Evolutionary conservation across 2,329 filamentous ascomycete genomes (phyloP).

Genomic region (Colletotrichum kahawae): DNA sequence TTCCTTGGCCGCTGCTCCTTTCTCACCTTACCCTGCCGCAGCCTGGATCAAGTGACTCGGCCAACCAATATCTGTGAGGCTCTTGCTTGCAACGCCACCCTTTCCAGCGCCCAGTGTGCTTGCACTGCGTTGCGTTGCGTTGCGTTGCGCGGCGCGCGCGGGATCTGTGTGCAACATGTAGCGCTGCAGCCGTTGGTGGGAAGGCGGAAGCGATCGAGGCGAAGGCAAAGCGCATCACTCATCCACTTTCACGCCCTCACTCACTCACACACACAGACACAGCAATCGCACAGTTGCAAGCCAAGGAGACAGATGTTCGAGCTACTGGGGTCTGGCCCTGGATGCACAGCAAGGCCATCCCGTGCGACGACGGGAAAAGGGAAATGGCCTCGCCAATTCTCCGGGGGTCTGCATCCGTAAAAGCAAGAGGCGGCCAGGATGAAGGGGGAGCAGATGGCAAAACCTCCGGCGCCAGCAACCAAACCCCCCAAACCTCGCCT

Average conservation of each 20-base stretch:
- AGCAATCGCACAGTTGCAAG: background rate
- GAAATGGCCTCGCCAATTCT: background rate
- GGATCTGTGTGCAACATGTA: background rate
- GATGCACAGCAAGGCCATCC: background rate
- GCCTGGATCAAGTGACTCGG: slow-evolving; percentile 4
- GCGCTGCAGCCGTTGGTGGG: background rate
- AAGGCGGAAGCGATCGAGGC: slow-evolving; percentile 5
- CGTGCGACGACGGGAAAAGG: background rate
- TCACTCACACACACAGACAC: background rate
- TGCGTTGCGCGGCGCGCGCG: background rate
- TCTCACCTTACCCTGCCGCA: slow-evolving; percentile 14
- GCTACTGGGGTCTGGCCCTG: background rate
- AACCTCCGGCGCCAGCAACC: slow-evolving; percentile 7
- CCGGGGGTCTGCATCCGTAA: background rate
- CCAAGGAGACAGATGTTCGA: background rate
- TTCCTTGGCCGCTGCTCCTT: background rate
- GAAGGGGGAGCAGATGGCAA: background rate
- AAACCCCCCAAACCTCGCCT: background rate
- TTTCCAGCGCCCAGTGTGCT: background rate
- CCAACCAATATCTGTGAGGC: background rate
- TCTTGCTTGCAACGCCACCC: background rate
- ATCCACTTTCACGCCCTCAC: background rate
- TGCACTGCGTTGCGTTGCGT: background rate
- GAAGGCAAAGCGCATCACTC: background rate
- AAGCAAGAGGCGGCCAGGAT: background rate